Evolutionary conservation across 768 basidiomycete genomes (phyloP).

Genomic region (Termitomyces sp.): DNA sequence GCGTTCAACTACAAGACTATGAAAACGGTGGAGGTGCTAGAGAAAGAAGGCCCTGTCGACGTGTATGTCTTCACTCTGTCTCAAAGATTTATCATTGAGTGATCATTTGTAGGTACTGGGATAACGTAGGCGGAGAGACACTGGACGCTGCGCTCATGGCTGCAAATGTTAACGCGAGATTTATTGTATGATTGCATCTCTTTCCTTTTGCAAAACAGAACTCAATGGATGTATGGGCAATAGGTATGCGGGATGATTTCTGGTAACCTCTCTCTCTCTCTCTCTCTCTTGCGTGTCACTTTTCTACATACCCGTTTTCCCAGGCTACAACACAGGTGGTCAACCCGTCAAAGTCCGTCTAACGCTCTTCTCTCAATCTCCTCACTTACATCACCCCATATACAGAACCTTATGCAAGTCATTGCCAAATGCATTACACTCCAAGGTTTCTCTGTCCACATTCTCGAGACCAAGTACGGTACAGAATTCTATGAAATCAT

Average conservation of each 20-base stretch:
- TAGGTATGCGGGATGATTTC: constrained; percentile 43
- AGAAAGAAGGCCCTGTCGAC: constrained; percentile 50
- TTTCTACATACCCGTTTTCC: not conserved
- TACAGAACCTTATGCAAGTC: constrained; percentile 37
- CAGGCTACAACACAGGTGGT: constrained; percentile 32
- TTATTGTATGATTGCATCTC: constrained; percentile 38
- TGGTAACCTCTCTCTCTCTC: constrained; percentile 2
- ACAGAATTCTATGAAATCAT: constrained; percentile 41
- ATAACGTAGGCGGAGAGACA: constrained; percentile 58
- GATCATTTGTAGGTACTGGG: constrained; percentile 30
- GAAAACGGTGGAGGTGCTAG: constrained; percentile 46
- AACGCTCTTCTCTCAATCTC: too few relatives aligned
- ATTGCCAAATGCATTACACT: constrained; percentile 39
- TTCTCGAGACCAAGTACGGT: constrained; percentile 30
- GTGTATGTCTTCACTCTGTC: constrained; percentile 22
- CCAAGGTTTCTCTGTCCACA: constrained; percentile 34
- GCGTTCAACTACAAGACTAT: constrained; percentile 74
- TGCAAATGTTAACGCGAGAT: constrained; percentile 41
- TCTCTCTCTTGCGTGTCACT: too few relatives aligned
- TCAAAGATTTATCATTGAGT: too few relatives aligned
- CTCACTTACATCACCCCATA: too few relatives aligned
- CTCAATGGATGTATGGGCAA: not conserved
- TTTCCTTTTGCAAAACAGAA: not conserved
- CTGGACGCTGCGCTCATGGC: constrained; percentile 53
- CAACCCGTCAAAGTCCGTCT: constrained; percentile 16